Percentiles rank a stretch among this genome's conserved stretches.
Conservation (phyloP, 371 early-diverging fungal genomes). For the Coemansia sp. region DNA sequence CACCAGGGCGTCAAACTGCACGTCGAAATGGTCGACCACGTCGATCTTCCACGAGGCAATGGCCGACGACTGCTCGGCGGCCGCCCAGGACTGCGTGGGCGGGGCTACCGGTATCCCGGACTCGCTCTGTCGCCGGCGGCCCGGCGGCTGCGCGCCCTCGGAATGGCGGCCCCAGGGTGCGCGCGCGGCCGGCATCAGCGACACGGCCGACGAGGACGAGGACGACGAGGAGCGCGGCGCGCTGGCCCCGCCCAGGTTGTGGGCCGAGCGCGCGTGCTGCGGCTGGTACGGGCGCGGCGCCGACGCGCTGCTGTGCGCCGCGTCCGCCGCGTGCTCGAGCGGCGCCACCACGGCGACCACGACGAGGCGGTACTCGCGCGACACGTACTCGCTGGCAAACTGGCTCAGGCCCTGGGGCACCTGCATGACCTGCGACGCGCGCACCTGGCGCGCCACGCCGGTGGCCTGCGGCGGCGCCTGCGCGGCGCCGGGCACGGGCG, state of each 20-base stretch:
- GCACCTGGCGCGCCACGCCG: slow-evolving; percentile 35
- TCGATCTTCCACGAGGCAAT: slow-evolving; percentile 44
- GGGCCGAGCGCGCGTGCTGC: slow-evolving; percentile 5
- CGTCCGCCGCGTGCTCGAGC: slow-evolving; percentile 13
- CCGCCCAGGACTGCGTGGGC: slow-evolving; percentile 11
- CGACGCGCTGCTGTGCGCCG: slow-evolving; percentile 13
- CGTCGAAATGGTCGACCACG: slow-evolving; percentile 41
- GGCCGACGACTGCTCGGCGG: slow-evolving; percentile 41
- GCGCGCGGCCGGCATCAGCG: not conserved
- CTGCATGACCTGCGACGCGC: slow-evolving; percentile 36
- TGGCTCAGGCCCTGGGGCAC: slow-evolving; percentile 44
- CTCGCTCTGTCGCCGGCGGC: slow-evolving; percentile 10
- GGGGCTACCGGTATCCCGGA: not conserved
- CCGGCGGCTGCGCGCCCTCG: not conserved
- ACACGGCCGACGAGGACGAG: slow-evolving; percentile 8
- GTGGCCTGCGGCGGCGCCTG: not conserved
- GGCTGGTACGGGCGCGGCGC: not conserved
- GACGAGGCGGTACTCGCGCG: slow-evolving; percentile 48
- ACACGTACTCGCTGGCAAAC: slow-evolving; percentile 46
- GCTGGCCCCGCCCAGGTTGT: not conserved
- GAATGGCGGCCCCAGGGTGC: not conserved
- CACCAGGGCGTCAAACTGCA: slow-evolving; percentile 44
- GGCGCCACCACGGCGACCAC: slow-evolving; percentile 44
- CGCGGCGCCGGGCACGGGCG: not conserved
- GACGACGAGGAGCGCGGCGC: slow-evolving; percentile 10